Evolutionary conservation across 257 asterid species (phyloP).

Genomic region (Capsicum chinense): DNA sequence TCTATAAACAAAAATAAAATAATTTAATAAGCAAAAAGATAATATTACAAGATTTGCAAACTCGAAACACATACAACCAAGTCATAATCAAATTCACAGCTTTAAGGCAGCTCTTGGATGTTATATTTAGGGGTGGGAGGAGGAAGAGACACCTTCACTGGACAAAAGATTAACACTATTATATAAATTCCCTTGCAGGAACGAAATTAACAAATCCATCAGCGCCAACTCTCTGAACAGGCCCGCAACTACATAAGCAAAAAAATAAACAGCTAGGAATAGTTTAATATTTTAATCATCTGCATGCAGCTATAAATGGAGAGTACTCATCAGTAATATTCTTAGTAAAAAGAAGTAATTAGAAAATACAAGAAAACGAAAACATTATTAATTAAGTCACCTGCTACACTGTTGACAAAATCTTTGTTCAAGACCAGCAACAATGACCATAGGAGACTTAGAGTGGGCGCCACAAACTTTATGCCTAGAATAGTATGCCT

Average conservation of each 20-base stretch:
- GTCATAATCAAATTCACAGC: background rate
- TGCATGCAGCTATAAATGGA: background rate
- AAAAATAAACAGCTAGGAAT: background rate
- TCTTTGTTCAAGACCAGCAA: slow-evolving; percentile 86
- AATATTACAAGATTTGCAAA: background rate
- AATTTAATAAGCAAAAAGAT: background rate
- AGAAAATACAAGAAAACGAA: background rate
- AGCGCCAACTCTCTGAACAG: background rate
- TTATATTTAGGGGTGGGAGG: background rate
- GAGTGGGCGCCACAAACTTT: slow-evolving; percentile 89
- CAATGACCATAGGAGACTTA: slow-evolving; percentile 75
- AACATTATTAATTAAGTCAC: slow-evolving; percentile 40
- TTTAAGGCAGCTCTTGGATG: background rate
- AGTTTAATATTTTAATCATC: slow-evolving; percentile 11
- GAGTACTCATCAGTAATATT: background rate
- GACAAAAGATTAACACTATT: background rate
- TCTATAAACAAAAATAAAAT: background rate
- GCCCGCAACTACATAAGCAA: background rate
- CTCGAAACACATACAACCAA: background rate
- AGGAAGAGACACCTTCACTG: background rate
- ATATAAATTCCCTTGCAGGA: slow-evolving; percentile 5
- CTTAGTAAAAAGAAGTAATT: background rate
- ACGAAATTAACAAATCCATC: background rate
- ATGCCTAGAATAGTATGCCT: slow-evolving; percentile 92
- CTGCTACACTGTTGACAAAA: slow-evolving; percentile 99